Evolutionary conservation across 2,329 filamentous ascomycete genomes (phyloP).

Genomic region (Penicillium sp.): DNA sequence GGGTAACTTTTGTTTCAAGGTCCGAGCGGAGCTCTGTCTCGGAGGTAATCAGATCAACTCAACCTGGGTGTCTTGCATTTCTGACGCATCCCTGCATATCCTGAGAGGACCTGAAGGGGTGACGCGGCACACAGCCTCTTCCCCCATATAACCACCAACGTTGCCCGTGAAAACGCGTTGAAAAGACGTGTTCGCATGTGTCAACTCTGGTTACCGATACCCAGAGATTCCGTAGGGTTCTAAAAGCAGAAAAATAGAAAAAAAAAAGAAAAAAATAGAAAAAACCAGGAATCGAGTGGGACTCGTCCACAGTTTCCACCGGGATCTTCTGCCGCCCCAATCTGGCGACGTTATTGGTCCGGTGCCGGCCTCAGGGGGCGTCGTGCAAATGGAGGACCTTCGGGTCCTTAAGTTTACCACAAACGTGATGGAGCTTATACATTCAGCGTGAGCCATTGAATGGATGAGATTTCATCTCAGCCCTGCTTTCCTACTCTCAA

Average conservation of each 20-base stretch:
- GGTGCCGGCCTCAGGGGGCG: conserved; percentile 13
- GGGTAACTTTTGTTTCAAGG: not conserved
- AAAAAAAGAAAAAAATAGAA: not conserved
- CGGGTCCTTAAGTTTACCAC: not conserved
- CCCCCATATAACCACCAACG: too few species aligned
- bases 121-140: conserved; percentile 7
- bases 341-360: conserved; percentile 10
- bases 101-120: not conserved
- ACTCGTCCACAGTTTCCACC: conserved; percentile 10
- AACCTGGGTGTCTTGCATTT: conserved; percentile 6
- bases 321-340: conserved; percentile 8
- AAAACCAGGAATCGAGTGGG: conserved; percentile 1
- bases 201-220: not conserved
- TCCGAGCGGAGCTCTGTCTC: conserved; percentile 7
- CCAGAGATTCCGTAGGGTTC: not conserved
- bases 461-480: not conserved
- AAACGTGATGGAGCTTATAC: not conserved
- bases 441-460: not conserved
- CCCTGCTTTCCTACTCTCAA: not conserved
- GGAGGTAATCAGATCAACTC: conserved; percentile 15
- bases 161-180: too few species aligned
- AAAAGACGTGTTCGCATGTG: not conserved
- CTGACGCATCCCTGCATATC: conserved; percentile 7
- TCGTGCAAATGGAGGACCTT: not conserved
- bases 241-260: not conserved